Percentiles rank a stretch among this genome's conserved stretches.
These are phyloP conservation scores for Dictyophora rubrovolvata DNA, from an alignment of 768 basidiomycete species.

Conservation along the genomic window DNA sequence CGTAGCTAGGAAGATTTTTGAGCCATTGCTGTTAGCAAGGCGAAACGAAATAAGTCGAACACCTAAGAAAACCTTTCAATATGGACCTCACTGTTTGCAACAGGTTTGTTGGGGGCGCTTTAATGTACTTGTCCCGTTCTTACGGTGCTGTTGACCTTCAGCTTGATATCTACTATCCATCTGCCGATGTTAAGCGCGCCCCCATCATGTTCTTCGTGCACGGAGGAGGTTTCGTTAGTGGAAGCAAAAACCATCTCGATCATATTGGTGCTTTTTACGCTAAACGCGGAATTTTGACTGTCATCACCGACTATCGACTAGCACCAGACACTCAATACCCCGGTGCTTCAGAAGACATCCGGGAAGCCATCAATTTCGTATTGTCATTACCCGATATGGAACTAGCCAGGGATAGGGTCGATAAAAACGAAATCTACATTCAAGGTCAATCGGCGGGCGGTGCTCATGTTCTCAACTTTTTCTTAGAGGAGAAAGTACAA, in stretches of 20 bases:
- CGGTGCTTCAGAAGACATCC: conserved; percentile 42
- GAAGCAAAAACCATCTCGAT: conserved; percentile 31
- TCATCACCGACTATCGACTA: conserved; percentile 62
- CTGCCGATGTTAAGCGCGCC: conserved; percentile 13
- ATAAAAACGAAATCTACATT: neutral
- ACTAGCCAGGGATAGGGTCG: neutral
- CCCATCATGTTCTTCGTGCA: conserved; percentile 57
- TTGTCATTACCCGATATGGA: neutral
- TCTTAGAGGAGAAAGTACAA: neutral
- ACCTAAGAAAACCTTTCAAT: conserved; percentile 45
- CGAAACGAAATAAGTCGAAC: conserved; percentile 36
- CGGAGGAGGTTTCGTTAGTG: conserved; percentile 51
- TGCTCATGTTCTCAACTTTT: neutral
- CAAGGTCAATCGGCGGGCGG: neutral
- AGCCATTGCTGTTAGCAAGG: conserved; percentile 39
- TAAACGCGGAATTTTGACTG: conserved; percentile 41
- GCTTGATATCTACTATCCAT: conserved; percentile 62
- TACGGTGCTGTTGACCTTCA: conserved; percentile 15
- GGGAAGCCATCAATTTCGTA: conserved; percentile 46
- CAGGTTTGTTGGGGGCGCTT: conserved; percentile 22
- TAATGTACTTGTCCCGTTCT: too few species aligned
- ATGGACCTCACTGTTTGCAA: conserved; percentile 42
- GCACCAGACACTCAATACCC: conserved; percentile 48
- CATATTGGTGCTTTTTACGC: conserved; percentile 55
- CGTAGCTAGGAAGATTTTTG: conserved; percentile 38